Percentiles rank a stretch among this genome's conserved stretches.
Conservation (phyloP, 2,329 filamentous ascomycete genomes). For the Trichophyton equinum region DNA sequence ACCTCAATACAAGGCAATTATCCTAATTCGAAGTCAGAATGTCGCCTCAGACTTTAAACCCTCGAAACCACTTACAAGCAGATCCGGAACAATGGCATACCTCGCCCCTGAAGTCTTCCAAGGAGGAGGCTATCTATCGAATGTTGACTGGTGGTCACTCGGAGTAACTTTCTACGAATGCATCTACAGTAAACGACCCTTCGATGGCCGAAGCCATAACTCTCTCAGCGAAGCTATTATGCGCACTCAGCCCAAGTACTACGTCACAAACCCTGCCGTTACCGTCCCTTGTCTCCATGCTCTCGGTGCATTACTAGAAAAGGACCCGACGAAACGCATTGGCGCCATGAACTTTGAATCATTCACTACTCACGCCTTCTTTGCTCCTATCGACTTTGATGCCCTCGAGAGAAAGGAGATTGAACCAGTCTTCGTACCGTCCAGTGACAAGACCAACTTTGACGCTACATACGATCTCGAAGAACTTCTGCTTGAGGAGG, state of each 20-base stretch:
- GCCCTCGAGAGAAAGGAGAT: constrained; percentile 76
- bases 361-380: constrained; percentile 83
- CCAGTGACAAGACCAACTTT: constrained; percentile 96
- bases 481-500: constrained; percentile 84
- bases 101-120: constrained; percentile 90
- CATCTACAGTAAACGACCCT: constrained; percentile 98
- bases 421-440: constrained; percentile 81
- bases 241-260: constrained; percentile 71
- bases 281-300: constrained; percentile 79
- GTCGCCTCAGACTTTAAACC: constrained; percentile 87
- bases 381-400: constrained; percentile 71
- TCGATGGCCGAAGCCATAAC: constrained; percentile 78
- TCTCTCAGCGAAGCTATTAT: constrained; percentile 68
- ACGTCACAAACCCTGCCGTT: constrained; percentile 84
- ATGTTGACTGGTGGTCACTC: constrained; percentile 97
- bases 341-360: constrained; percentile 71
- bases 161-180: constrained; percentile 98
- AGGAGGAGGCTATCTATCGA: constrained; percentile 74
- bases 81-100: constrained; percentile 91
- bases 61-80: constrained; percentile 75
- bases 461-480: constrained; percentile 97
- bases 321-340: constrained; percentile 66
- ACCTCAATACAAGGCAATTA: constrained; percentile 5
- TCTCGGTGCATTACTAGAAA: constrained; percentile 70
- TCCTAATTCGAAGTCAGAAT: constrained; percentile 47